Evolutionary conservation across 2,329 filamentous ascomycete species (phyloP).

Genomic region (Penicillium sumatraense): DNA sequence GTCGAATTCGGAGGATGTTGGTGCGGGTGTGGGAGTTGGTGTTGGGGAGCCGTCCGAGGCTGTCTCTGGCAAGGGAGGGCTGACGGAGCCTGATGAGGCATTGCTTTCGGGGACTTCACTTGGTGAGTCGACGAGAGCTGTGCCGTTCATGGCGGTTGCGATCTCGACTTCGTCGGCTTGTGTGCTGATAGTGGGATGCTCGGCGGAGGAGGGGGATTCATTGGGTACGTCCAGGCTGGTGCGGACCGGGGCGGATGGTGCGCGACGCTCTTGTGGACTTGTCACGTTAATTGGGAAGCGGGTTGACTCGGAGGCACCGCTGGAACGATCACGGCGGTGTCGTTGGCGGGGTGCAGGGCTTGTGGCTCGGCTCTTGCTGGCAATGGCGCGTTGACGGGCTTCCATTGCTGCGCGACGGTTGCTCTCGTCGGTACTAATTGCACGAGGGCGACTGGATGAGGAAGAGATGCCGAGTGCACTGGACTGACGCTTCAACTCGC

Average conservation of each 20-base stretch:
- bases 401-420: slow-evolving; percentile 93
- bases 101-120: slow-evolving; percentile 25
- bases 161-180: slow-evolving; percentile 35
- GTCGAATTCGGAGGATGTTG: slow-evolving; percentile 48
- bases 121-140: slow-evolving; percentile 35
- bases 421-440: slow-evolving; percentile 93
- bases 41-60: slow-evolving; percentile 41
- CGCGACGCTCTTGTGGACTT: slow-evolving; percentile 56
- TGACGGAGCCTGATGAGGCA: slow-evolving; percentile 32
- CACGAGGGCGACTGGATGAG: slow-evolving; percentile 70
- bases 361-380: slow-evolving; percentile 71
- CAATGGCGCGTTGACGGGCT: slow-evolving; percentile 81
- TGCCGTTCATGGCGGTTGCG: slow-evolving; percentile 44
- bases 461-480: slow-evolving; percentile 54
- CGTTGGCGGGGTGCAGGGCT: slow-evolving; percentile 62
- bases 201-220: slow-evolving; percentile 45
- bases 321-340: slow-evolving; percentile 82
- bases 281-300: slow-evolving; percentile 82
- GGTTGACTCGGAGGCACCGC: slow-evolving; percentile 70
- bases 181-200: slow-evolving; percentile 34
- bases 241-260: slow-evolving; percentile 60
- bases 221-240: slow-evolving; percentile 82
- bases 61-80: slow-evolving; percentile 34
- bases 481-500: slow-evolving; percentile 80
- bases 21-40: slow-evolving; percentile 35